A percentile compares a stretch with the other conserved stretches of the same genome.
phyloP scores from a whole-genome alignment of 257 asterid genomes.

The Nicotiana undulata region DNA sequence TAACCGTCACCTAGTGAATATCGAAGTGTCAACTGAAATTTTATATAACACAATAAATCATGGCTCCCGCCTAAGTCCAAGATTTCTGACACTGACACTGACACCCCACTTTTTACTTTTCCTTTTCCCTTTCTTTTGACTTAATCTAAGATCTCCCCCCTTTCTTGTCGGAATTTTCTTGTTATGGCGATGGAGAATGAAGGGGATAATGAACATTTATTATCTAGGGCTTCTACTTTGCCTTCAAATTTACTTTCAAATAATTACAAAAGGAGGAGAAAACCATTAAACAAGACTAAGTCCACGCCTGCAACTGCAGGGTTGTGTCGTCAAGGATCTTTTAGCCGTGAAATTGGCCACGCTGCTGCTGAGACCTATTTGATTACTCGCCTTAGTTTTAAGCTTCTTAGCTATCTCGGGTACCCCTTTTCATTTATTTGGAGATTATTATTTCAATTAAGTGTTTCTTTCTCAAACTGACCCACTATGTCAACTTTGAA shows the following conservation, averaged over 20 bases:
- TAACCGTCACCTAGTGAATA: background rate
- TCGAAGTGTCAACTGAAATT: background rate
- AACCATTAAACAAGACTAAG: constrained; percentile 24
- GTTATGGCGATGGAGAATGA: background rate
- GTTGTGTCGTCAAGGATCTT: constrained; percentile 48
- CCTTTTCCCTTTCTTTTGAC: background rate
- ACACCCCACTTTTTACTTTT: no score
- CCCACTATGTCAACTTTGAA: no score
- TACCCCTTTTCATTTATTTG: constrained; percentile 8
- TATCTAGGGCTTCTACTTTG: constrained; percentile 33
- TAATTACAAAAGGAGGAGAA: constrained; percentile 38
- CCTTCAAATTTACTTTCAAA: constrained; percentile 10
- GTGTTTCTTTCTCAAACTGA: no score
- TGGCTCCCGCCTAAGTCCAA: background rate
- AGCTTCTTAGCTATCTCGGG: constrained; percentile 92
- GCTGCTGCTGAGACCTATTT: constrained; percentile 96
- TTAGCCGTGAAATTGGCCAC: constrained; percentile 69
- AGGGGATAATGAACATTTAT: background rate
- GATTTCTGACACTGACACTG: background rate
- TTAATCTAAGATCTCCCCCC: background rate
- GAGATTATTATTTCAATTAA: no score
- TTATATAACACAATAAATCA: background rate
- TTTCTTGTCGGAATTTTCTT: background rate
- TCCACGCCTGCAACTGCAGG: constrained; percentile 32
- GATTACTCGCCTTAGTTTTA: constrained; percentile 73